Percentiles rank a stretch among this genome's conserved stretches.
These are phyloP conservation scores for Rhizophagus sp. DNA, from an alignment of 192 early-diverging fungal genomes.

Conservation along the genomic window DNA sequence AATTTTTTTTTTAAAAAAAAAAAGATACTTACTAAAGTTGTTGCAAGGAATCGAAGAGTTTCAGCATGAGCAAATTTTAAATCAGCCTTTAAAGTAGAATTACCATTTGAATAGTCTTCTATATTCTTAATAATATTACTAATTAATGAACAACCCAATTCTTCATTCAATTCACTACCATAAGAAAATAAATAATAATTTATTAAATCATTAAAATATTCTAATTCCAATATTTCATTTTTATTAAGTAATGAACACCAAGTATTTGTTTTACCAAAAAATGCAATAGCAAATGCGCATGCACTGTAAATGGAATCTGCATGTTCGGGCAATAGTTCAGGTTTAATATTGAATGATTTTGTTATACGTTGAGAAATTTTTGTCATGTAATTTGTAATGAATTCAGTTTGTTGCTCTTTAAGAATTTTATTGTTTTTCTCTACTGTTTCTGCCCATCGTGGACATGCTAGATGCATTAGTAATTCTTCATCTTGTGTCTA, in stretches of 20 bases:
- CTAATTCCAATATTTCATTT: slow-evolving; percentile 17
- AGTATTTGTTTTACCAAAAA: background rate
- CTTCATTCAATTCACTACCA: slow-evolving; percentile 11
- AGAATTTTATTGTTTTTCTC: background rate
- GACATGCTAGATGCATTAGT: slow-evolving; percentile 13
- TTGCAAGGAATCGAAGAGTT: slow-evolving; percentile 11
- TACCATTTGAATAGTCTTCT: background rate
- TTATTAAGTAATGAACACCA: slow-evolving; percentile 24
- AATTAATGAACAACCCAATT: slow-evolving; percentile 17
- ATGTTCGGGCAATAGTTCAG: slow-evolving; percentile 3
- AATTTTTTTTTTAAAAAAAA: no score
- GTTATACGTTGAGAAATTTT: background rate
- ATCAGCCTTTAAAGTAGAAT: background rate
- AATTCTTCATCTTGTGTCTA: slow-evolving; percentile 9
- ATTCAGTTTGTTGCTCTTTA: background rate
- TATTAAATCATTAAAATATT: slow-evolving; percentile 19
- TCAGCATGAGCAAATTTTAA: slow-evolving; percentile 27
- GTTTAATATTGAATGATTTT: background rate
- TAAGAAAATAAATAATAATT: slow-evolving; percentile 21
- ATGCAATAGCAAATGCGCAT: slow-evolving; percentile 7
- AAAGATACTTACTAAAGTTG: slow-evolving; percentile 5
- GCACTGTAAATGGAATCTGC: slow-evolving; percentile 16
- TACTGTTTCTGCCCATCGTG: slow-evolving; percentile 9
- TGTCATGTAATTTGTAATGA: background rate
- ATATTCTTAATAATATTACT: slow-evolving; percentile 1